Conservation (phyloP, 208 protist species). For the Acanthamoeba healyi region DNA sequence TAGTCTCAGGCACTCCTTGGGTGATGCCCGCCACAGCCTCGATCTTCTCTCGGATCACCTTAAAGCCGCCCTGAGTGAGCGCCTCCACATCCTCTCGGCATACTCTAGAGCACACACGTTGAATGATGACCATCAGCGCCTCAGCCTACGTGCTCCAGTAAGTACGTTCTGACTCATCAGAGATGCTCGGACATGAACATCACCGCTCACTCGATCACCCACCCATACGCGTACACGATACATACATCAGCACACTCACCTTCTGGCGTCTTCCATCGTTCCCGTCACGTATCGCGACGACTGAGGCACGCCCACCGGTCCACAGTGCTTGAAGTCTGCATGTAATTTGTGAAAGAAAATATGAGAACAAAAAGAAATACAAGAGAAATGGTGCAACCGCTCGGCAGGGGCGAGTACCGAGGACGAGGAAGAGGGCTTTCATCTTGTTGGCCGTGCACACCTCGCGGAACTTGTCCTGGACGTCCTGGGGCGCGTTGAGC, state of each 20-base stretch:
- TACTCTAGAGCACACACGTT: too few species aligned
- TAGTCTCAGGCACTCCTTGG: neutral
- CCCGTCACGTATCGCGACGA: conserved; percentile 22
- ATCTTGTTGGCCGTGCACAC: conserved; percentile 18
- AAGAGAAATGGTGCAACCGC: neutral
- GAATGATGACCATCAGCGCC: neutral
- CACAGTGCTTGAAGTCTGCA: conserved; percentile 29
- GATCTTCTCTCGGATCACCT: conserved; percentile 38
- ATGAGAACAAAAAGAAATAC: neutral
- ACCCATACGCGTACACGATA: too few species aligned
- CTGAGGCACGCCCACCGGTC: neutral
- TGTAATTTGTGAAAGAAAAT: neutral
- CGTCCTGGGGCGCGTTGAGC: neutral
- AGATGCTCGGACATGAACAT: too few species aligned
- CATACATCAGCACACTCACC: too few species aligned
- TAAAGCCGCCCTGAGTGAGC: neutral
- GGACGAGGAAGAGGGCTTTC: neutral
- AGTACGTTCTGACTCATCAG: too few species aligned
- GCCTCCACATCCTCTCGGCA: conserved; percentile 6
- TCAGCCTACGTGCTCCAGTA: too few species aligned
- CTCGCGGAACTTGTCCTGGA: conserved; percentile 5
- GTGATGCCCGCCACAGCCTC: conserved; percentile 19
- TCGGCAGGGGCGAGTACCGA: neutral
- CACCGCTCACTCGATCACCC: too few species aligned
- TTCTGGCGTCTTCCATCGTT: conserved; percentile 35